Base-by-base conservation (phyloP, 306 rosid species). In the Cucurbita pepo region DNA sequence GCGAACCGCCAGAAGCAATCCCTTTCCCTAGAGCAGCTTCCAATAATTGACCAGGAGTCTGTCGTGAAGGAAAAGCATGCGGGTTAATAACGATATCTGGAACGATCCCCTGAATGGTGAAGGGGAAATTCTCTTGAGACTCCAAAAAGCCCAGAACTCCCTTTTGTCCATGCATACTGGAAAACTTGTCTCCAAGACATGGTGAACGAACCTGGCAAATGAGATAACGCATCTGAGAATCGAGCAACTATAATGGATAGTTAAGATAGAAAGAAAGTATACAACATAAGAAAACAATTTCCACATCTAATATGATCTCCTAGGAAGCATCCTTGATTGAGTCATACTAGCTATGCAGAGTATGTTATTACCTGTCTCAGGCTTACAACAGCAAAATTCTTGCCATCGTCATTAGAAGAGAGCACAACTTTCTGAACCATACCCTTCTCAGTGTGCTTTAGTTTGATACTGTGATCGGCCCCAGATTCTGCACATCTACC, bases 131-230 rank as follows among this genome's bases (percentile, higher is more conserved):
- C 75, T 95, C 99, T 76, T 95, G 93, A 22, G 87, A 85, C 82
- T 91, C 99, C 79, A 94, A 77, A 83, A 83, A 91, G 10, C 99
- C 99, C 53, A 94, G 77, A n/a, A 94, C 99, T 69, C 97, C 99
- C 77, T 94, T 94, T 51, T 94, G 99, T n/a, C 99, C 99, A 47
- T 94, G 99, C 99, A 94, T 94, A 73, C 97, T 91, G 15, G 99
- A 94, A 82, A 94, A 94, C 75, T 95, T 95, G 85, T 95, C 99
- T 74, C 99, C 99, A 45, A 91, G 96, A 76, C 85, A 88, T 30
- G 99, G 99, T 55, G 84, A 80, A n/a, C 99, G 91, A 61, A 95
- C 94, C 99, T 95, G 83, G 80, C 77, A 61, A 67, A 65, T 65
- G 55, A 60, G 58, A 65, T 7, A 53, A 5, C 38, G 63, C 19